Base-by-base conservation (phyloP, 805 yeast genomes). In the Yarrowia porcina region DNA sequence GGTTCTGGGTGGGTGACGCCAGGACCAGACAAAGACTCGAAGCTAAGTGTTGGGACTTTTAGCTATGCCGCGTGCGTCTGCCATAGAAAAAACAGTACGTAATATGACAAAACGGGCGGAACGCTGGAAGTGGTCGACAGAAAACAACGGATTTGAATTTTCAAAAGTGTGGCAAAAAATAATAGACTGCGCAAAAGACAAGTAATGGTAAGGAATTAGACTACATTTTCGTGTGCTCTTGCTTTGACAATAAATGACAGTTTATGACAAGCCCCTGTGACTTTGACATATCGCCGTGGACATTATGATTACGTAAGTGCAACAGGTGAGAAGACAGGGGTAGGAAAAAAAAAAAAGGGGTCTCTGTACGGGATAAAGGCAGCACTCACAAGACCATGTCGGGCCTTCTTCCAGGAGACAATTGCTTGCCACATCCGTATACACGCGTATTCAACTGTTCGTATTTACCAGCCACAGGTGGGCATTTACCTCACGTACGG, bases 401-500 rank as follows among this genome's bases (percentile, higher is more conserved):
- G 28, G 28, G 28, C 28, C 28, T 25, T 25, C 28, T 25, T 25
- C 28, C 18, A 13, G 8, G 20, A 13, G 17, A 28, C 21, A 12
- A 11, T 11, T 28, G 35, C 35, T 18, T 45, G 36, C 52, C 52
- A 18, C 52, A 45, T 15, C 36, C 52, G 36, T 45, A 28, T 30
- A 3, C n/a, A n/a, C 23, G 2, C 45, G 18, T 21, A 41, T 23
- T 8, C 17, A 11, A n/a, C 35, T 13, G 17, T 13, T 30, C 52
- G 52, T 20, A 45, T 44, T 28, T 13, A 27, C 50, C 28, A 45
- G 50, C 50, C 50, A 45, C 50, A 45, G 50, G 50, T 28, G 13
- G 13, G 50, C 50, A 28, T 45, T 27, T 45, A 45, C 50, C 50
- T 45, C 35, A 45, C 50, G 35, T 28, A 45, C 25, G 35, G 23